Evolutionary conservation across 495 filamentous ascomycete species (phyloP), one percentile per base, ranked within the genome.

Genomic region (Trichoderma gamsii): DNA sequence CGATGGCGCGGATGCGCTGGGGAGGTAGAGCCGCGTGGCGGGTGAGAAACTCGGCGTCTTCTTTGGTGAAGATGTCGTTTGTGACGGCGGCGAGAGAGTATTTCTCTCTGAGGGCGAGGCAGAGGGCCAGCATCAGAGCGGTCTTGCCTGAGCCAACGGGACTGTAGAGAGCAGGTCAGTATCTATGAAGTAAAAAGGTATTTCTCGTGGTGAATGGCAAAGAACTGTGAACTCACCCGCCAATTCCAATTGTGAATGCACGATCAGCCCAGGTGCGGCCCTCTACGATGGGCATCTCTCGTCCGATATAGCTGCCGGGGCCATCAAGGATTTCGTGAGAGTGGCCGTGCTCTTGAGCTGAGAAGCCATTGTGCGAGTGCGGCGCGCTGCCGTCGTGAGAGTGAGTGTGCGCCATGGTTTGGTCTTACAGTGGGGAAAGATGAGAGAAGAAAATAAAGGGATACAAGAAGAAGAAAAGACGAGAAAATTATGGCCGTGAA

Each of bases 21-120:
- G 93, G 80, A 0, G 94, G 89, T 0, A 99, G 90, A 35, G 95
- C 95, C 69, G 83, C 78, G 84, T 97, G 84, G 56, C 87, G 86
- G 67, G 91, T 93, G 0, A 99, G 90, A 84, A 99, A 99, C 75
- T 98, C 95, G 79, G 92, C 91, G 80, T 99, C 95, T 81, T 99
- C 95, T 69, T 90, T 90, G 32, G 95, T 98, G 85, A 99, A 99
- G 84, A 98, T 98, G 82, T 99, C 95, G 82, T 99, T 99, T 38
- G 95, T 99, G 3, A 99, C 93, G 49, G 93, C 95, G 4, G 95
- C 95, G 71, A 99, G 89, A 73, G 88, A 92, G 82, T 92, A 91
- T 32, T 84, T 75, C 63, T 86, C 79, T 41, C 95, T 88, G 3
- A 99, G 86, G 38, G 88, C 87, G 41, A 83, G 88, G 79, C 92